Conservation (phyloP, 352 stramenopile genomes). For the Pythium sukuiense region DNA sequence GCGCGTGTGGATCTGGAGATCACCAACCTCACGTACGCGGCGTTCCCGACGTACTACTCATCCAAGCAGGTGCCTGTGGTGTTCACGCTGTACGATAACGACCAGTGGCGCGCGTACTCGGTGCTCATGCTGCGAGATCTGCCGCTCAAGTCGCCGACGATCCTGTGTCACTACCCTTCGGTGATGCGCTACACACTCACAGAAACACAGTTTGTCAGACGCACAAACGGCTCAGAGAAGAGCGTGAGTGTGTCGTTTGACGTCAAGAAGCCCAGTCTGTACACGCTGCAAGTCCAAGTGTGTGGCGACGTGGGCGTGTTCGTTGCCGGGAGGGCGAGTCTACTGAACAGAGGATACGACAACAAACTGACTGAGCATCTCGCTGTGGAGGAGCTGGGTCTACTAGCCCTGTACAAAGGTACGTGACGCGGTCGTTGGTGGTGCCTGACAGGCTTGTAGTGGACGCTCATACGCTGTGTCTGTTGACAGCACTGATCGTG, state of each 20-base stretch:
- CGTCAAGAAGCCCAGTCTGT: conserved; percentile 44
- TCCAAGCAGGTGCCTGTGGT: conserved; percentile 41
- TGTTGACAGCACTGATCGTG: conserved; percentile 38
- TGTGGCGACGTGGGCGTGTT: conserved; percentile 51
- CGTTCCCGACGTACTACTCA: conserved; percentile 12
- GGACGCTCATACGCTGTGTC: background rate
- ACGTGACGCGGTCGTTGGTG: background rate
- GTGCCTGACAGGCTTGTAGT: background rate
- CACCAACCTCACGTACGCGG: conserved; percentile 29
- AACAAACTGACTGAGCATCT: conserved; percentile 57
- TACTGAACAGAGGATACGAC: conserved; percentile 65
- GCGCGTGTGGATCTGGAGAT: conserved; percentile 46
- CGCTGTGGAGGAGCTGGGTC: conserved; percentile 54
- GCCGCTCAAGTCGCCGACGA: conserved; percentile 48
- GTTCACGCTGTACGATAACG: conserved; percentile 58
- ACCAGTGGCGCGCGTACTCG: conserved; percentile 63
- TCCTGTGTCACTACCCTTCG: conserved; percentile 64
- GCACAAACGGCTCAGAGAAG: conserved; percentile 1
- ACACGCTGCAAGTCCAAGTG: conserved; percentile 63
- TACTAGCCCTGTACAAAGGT: conserved; percentile 64
- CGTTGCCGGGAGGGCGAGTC: conserved; percentile 41
- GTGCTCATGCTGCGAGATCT: conserved; percentile 62
- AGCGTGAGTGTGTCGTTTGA: conserved; percentile 30
- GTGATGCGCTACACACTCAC: conserved; percentile 46
- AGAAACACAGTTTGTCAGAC: conserved; percentile 14